Evolutionary conservation across 352 stramenopile species (phyloP), one percentile per base, ranked within the genome.

Genomic region (Phytopythium litorale): DNA sequence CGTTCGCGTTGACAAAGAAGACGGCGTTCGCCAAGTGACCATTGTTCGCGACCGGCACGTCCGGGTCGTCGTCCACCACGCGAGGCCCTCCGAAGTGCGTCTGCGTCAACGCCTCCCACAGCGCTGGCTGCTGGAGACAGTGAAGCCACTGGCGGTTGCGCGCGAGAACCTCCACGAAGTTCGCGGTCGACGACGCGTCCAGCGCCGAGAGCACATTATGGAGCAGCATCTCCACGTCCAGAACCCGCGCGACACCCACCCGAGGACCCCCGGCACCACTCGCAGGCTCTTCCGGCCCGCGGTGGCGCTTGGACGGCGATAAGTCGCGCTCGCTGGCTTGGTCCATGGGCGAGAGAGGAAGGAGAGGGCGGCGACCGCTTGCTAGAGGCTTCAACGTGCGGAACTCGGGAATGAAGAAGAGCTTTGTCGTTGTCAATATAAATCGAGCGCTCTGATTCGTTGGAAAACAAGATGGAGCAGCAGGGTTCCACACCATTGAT

Each of bases 221-320:
- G 21, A 79, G 38, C 63, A 79, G 23, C 28, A 50, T 72, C 65
- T 76, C 68, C 1, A 76, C 65, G 50, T 76, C 68, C 35, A 79
- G 57, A 12, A 76, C 68, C 37, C 68, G 60, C 18, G 52, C 6
- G 13, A 62, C 15, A 19, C 52, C 35, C 15, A 19, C 21, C 18
- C 45, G n/a, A 19, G 60, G 58, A 4, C 54, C 60, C 9, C 4
- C 13, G 1, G 13, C 18, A 54, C 51, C 16, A 0, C n/a, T 2
- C n/a, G 28, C 0, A 0, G 1, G 7, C 3, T 48, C 45, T 11
- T 30, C 37, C 15, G 69, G 8, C n/a, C 33, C 33, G 64, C 65
- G 48, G 33, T 70, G 65, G 3, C 68, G 64, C 63, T 78, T 75
- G 37, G 48, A 21, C 16, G 42, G 46, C 11, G 38, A 7, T 7